Percentiles rank a stretch among this genome's conserved stretches.
Evolutionary conservation across 192 early-diverging fungal genomes (phyloP).

Genomic region (Coemansia sp.): DNA sequence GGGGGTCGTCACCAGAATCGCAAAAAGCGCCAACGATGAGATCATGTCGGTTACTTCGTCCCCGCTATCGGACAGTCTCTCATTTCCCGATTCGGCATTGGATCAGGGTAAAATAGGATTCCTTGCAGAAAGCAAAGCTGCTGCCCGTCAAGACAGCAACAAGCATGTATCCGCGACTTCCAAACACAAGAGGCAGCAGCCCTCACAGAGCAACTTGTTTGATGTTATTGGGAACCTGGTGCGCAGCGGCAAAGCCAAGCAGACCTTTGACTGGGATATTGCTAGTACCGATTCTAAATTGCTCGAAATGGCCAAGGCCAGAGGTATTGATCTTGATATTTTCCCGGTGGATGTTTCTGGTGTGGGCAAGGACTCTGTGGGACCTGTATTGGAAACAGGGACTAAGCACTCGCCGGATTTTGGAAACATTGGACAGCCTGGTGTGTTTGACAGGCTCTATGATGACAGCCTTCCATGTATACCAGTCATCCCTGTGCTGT

Average conservation of each 20-base stretch:
- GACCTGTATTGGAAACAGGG: not conserved
- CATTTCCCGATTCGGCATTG: too few relatives aligned
- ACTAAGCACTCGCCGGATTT: constrained; percentile 14
- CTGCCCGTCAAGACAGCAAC: not conserved
- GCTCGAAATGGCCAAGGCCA: constrained; percentile 16
- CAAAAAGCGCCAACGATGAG: not conserved
- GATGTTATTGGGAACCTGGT: constrained; percentile 31
- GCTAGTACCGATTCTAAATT: constrained; percentile 9
- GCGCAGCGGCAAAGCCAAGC: constrained; percentile 35
- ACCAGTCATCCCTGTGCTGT: not conserved
- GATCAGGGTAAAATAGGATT: too few relatives aligned
- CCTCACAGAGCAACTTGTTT: constrained; percentile 24
- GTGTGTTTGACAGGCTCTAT: constrained; percentile 37
- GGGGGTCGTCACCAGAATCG: not conserved
- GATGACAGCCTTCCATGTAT: constrained; percentile 10
- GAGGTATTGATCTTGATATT: constrained; percentile 26
- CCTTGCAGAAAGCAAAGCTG: not conserved
- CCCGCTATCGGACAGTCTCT: constrained; percentile 7
- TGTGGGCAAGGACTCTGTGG: not conserved
- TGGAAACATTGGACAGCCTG: constrained; percentile 38
- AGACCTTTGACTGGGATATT: constrained; percentile 37
- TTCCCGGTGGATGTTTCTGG: not conserved
- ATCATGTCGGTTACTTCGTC: constrained; percentile 16
- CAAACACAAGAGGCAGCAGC: constrained; percentile 9
- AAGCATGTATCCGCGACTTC: not conserved